These are phyloP conservation scores for Dothiorella sarmentorum DNA, from an alignment of 2,329 filamentous ascomycete species.

Conservation along the genomic window DNA sequence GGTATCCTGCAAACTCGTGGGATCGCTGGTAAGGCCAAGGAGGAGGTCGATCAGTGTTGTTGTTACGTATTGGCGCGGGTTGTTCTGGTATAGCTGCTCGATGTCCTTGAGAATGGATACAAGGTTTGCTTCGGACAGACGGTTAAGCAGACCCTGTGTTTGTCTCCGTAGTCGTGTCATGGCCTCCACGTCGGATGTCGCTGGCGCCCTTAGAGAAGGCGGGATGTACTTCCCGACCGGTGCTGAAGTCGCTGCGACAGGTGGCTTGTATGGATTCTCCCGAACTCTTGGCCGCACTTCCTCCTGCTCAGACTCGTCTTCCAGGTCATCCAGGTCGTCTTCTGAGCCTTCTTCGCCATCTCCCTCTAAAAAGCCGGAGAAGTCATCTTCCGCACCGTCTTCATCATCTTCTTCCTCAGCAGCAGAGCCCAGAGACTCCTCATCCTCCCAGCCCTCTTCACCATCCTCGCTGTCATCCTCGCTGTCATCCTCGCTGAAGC, in stretches of 20 bases:
- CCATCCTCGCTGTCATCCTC: slow-evolving; percentile 33
- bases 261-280: slow-evolving; percentile 89
- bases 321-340: slow-evolving; percentile 28
- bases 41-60: slow-evolving; percentile 74
- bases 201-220: slow-evolving; percentile 69
- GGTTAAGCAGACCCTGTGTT: slow-evolving; percentile 84
- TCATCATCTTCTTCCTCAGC: slow-evolving; percentile 28
- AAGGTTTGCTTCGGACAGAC: slow-evolving; percentile 87
- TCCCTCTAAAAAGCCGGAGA: slow-evolving; percentile 18
- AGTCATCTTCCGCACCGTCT: slow-evolving; percentile 36
- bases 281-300: slow-evolving; percentile 47
- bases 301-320: slow-evolving; percentile 25
- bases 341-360: slow-evolving; percentile 26
- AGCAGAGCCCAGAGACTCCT: slow-evolving; percentile 21
- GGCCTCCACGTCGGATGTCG: slow-evolving; percentile 63
- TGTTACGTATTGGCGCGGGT: slow-evolving; percentile 86
- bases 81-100: slow-evolving; percentile 76
- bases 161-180: slow-evolving; percentile 70
- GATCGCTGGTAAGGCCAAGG: slow-evolving; percentile 74
- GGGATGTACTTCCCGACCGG: slow-evolving; percentile 75
- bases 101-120: slow-evolving; percentile 78
- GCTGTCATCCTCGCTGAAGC: slow-evolving; percentile 24
- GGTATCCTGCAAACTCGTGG: slow-evolving; percentile 75
- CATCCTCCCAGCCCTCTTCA: slow-evolving; percentile 29
- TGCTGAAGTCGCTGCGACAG: slow-evolving; percentile 45